Evolutionary conservation across 768 basidiomycete genomes (phyloP), one percentile per base, ranked within the genome.

Genomic region (Dentipellis sp.): DNA sequence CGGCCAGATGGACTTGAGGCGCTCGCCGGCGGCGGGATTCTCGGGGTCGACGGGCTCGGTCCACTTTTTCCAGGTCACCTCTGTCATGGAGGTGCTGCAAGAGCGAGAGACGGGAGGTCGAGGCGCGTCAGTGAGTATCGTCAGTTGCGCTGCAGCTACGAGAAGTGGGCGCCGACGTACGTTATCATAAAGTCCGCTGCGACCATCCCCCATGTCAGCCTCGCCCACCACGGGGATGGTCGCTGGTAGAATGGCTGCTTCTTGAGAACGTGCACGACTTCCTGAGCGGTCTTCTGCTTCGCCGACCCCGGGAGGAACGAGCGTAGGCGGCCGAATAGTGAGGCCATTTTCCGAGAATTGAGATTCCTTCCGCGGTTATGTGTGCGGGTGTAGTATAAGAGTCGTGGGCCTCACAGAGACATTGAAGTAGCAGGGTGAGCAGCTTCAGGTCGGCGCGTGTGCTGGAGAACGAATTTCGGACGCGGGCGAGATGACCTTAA

Each of bases 21-120:
- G 23, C 48, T 7, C 12, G 12, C n/a, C 48, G 39, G 54, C 46
- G n/a, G 14, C 45, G 14, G 57, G n/a, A 14, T 29, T 14, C 14
- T 10, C 42, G 16, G 52, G 19, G 17, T 36, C 45, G 46, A 12
- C 36, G n/a, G 56, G 56, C 37, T 51, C 16, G 3, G 54, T 58
- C 61, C 61, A 62, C 23, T 56, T 58, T 21, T 51, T 53, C 61
- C 61, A 62, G n/a, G 59, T 61, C 16, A 61, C 21, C 52, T 62
- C 59, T 23, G 61, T 56, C 61, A 62, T 62, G 2, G 61, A 56
- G 6, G 59, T 61, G 22, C 61, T 62, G 29, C 8, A 38, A 5
- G 38, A 14, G 29, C 21, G 21, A 45, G 48, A 6, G 7, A 22
- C 16, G 29, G 35, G 34, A 35, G 5, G 50, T 22, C 3, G 10